phyloP scores from a whole-genome alignment of 805 yeast genomes.

The Wickerhamiella nectarea region DNA sequence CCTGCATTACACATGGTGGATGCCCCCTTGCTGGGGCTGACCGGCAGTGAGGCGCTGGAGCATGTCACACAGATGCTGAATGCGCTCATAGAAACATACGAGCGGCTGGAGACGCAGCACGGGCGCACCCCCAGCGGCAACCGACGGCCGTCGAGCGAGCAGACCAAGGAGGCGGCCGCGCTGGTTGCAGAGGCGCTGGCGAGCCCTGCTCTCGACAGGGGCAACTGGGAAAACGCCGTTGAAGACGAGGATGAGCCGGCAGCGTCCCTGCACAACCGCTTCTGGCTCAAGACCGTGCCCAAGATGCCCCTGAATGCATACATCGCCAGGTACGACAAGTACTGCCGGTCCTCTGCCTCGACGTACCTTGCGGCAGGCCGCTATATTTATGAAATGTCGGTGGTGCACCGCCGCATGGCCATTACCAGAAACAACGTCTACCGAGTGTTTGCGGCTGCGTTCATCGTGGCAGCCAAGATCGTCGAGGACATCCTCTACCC shows the following conservation, averaged over 20 bases:
- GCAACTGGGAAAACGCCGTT: conserved; percentile 1
- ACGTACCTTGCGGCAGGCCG: conserved; percentile 28
- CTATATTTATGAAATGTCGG: conserved; percentile 25
- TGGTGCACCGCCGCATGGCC: conserved; percentile 23
- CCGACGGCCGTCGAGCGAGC: conserved; percentile 14
- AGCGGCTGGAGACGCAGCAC: conserved; percentile 4
- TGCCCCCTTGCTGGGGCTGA: conserved; percentile 12
- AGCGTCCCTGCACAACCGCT: conserved; percentile 13
- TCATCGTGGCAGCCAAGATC: conserved; percentile 35
- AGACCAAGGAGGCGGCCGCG: conserved; percentile 9
- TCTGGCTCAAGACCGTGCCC: conserved; percentile 21
- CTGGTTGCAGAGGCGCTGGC: conserved; percentile 7
- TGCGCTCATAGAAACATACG: conserved; percentile 17
- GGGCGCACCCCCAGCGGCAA: conserved; percentile 1
- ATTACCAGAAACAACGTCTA: conserved; percentile 30
- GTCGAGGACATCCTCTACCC: conserved; percentile 35
- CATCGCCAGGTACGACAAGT: conserved; percentile 27
- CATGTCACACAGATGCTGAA: conserved; percentile 17
- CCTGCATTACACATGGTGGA: background rate
- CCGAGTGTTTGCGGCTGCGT: conserved; percentile 33
- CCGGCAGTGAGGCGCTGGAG: conserved; percentile 15
- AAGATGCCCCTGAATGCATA: conserved; percentile 24
- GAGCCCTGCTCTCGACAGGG: background rate
- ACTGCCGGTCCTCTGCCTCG: conserved; percentile 29
- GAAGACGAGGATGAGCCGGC: conserved; percentile 8